These are phyloP conservation scores for Steccherinum ochraceum DNA, from an alignment of 768 basidiomycete genomes.

Conservation along the genomic window DNA sequence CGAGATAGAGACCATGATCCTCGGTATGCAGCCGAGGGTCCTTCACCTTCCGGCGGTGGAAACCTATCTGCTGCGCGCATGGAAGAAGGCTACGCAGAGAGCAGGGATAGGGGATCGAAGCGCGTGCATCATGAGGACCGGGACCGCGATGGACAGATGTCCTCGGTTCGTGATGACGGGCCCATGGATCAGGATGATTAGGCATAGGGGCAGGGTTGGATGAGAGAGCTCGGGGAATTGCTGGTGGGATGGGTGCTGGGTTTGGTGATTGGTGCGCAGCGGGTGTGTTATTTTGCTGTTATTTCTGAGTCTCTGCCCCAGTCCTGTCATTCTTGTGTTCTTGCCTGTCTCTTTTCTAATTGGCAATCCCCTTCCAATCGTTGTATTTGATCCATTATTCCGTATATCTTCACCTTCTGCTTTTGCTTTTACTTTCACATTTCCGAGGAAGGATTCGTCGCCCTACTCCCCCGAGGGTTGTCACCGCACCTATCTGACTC, in stretches of 20 bases:
- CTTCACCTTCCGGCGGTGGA: not conserved
- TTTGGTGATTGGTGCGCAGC: too few species aligned
- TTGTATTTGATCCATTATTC: too few species aligned
- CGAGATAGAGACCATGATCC: constrained; percentile 20
- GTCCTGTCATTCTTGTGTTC: not conserved
- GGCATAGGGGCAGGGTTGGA: not conserved
- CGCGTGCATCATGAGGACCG: constrained; percentile 17
- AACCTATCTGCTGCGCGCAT: not conserved
- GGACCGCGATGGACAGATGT: constrained; percentile 7
- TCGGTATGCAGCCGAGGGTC: not conserved
- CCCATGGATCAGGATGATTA: constrained; percentile 12
- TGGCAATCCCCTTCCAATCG: too few species aligned
- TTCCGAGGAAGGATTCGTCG: too few species aligned
- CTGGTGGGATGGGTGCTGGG: too few species aligned
- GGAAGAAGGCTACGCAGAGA: too few species aligned
- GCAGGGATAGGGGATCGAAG: constrained; percentile 14
- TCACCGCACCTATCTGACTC: too few species aligned
- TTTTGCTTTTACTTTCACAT: too few species aligned
- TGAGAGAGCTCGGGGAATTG: too few species aligned
- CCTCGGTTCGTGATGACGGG: constrained; percentile 11
- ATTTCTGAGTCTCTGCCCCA: not conserved
- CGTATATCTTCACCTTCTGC: too few species aligned
- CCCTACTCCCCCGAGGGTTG: too few species aligned
- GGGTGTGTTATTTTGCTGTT: not conserved
- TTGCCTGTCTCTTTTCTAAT: too few species aligned